These are phyloP conservation scores for Fusarium miscanthi DNA, from an alignment of 2,329 filamentous ascomycete genomes.

Conservation along the genomic window DNA sequence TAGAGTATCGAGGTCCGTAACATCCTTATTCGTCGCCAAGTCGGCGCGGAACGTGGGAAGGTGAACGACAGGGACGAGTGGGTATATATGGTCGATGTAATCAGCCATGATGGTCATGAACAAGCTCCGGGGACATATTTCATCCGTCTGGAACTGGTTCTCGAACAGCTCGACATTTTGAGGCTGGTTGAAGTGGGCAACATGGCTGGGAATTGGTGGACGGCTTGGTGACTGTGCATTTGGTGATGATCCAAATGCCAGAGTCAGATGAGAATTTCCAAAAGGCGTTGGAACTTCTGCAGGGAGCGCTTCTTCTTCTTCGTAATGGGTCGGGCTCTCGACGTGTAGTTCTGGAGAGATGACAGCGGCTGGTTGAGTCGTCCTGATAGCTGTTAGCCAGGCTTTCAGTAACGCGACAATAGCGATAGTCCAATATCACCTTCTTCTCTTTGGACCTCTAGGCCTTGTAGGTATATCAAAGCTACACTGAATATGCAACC, in stretches of 20 bases:
- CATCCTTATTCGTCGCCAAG: not conserved
- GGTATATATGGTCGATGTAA: not conserved
- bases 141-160: not conserved
- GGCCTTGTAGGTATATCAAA: not conserved
- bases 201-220: not conserved
- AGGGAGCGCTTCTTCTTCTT: fast-evolving
- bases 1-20: not conserved
- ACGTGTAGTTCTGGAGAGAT: slow-evolving; percentile 1
- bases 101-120: not conserved
- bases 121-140: not conserved
- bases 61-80: not conserved
- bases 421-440: no score
- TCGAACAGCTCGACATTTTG: not conserved
- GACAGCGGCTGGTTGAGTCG: not conserved
- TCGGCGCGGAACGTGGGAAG: not conserved
- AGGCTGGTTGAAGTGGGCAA: not conserved
- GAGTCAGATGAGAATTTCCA: fast-evolving
- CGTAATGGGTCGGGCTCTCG: not conserved
- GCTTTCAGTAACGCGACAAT: no score
- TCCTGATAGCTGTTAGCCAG: not conserved
- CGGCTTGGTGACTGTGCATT: not conserved
- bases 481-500: slow-evolving; percentile 3
- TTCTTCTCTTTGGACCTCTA: not conserved
- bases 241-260: not conserved
- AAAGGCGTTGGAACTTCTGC: fast-evolving